phyloP scores from a whole-genome alignment of 192 early-diverging fungal genomes.

The Coemansia sp. region DNA sequence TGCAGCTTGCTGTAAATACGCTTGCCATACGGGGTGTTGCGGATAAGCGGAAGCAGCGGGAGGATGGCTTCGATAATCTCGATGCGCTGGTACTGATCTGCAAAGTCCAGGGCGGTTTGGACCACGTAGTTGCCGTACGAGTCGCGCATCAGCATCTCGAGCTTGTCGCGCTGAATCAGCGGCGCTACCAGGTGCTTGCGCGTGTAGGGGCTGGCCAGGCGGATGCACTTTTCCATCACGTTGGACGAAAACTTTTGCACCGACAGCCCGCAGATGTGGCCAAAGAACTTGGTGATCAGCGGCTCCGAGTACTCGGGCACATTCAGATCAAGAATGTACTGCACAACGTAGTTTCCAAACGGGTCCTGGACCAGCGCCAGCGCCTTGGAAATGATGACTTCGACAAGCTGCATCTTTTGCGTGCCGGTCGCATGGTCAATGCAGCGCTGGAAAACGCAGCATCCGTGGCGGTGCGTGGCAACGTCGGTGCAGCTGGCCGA shows the following conservation, averaged over 20 bases:
- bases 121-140: constrained; percentile 91
- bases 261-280: constrained; percentile 71
- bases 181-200: constrained; percentile 70
- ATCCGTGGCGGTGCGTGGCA: constrained; percentile 88
- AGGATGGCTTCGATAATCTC: constrained; percentile 78
- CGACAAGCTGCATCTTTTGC: constrained; percentile 76
- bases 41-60: constrained; percentile 75
- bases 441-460: constrained; percentile 88
- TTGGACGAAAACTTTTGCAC: constrained; percentile 92
- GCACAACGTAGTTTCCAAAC: constrained; percentile 92
- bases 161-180: constrained; percentile 66
- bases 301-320: constrained; percentile 66
- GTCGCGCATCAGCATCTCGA: constrained; percentile 81
- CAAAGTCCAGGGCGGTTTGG: constrained; percentile 83
- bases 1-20: constrained; percentile 82
- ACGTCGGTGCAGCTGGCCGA: constrained; percentile 75
- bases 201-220: constrained; percentile 69
- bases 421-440: constrained; percentile 75
- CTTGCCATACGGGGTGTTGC: constrained; percentile 86
- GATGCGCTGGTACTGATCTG: constrained; percentile 65
- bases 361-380: constrained; percentile 82
- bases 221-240: constrained; percentile 93
- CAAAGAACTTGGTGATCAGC: constrained; percentile 72
- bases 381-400: constrained; percentile 70
- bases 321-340: constrained; percentile 83